Conservation (phyloP, 345 rosid genomes). For the Dimocarpus longan region DNA sequence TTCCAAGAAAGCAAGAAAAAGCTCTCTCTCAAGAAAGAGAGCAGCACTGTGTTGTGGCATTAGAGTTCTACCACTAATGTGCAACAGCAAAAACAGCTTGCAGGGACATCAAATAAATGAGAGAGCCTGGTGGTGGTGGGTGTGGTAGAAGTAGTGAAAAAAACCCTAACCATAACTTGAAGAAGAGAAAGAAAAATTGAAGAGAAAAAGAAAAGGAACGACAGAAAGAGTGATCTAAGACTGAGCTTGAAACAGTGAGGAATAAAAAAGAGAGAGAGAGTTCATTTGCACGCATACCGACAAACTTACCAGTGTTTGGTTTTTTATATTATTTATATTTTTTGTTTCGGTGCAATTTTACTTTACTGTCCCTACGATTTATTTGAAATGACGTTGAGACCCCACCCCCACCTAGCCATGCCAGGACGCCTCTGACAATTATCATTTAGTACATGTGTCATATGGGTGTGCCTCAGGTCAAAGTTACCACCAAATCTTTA, state of each 20-base stretch:
- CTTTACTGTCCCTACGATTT: conserved; percentile 48
- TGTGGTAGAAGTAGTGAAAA: conserved; percentile 2
- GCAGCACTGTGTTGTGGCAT: conserved; percentile 37
- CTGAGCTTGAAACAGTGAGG: conserved; percentile 40
- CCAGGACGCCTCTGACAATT: conserved; percentile 15
- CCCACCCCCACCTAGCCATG: background rate
- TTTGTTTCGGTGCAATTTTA: conserved; percentile 38
- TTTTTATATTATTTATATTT: conserved; percentile 20
- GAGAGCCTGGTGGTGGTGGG: background rate
- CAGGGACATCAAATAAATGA: conserved; percentile 11
- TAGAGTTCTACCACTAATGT: conserved; percentile 20
- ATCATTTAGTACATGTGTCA: background rate
- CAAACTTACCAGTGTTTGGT: conserved; percentile 46
- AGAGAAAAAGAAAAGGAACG: conserved; percentile 22
- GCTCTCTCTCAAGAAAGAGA: conserved; percentile 52
- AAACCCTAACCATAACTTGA: conserved; percentile 42
- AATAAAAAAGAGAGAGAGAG: conserved; percentile 31
- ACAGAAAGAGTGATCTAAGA: conserved; percentile 45
- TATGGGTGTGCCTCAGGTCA: background rate
- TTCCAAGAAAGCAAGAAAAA: conserved; percentile 15
- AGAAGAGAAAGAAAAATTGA: conserved; percentile 7
- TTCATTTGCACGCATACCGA: conserved; percentile 82
- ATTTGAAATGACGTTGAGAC: conserved; percentile 45
- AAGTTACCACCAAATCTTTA: background rate
- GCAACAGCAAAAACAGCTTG: background rate